Conservation (phyloP, 176 grass and related monocot genomes). For the Eragrostis nindensis region DNA sequence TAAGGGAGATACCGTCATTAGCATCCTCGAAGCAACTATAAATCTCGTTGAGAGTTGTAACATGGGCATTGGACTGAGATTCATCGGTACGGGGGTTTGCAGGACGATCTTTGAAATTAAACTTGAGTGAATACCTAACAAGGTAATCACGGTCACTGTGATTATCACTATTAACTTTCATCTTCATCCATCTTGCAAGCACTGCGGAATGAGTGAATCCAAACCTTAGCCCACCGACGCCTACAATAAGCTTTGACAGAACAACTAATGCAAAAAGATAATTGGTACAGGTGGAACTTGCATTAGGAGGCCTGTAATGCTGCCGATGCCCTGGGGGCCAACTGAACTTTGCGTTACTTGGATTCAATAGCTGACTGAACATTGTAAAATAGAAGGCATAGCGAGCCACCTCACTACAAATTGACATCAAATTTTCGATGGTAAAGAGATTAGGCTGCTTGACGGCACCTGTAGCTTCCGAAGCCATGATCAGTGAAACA, state of each 20-base stretch:
- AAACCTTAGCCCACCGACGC: too few species aligned
- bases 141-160: too few species aligned
- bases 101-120: too few species aligned
- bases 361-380: rapidly evolving
- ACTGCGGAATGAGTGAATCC: too few species aligned
- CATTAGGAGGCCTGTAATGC: background rate
- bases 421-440: background rate
- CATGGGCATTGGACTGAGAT: too few species aligned
- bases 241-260: too few species aligned
- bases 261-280: too few species aligned
- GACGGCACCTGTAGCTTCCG: background rate
- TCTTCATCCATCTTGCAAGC: too few species aligned
- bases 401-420: background rate
- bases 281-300: too few species aligned
- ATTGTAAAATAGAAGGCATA: background rate
- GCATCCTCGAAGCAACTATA: background rate
- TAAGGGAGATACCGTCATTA: too few species aligned
- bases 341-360: background rate
- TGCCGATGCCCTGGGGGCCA: background rate
- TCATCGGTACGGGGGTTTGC: too few species aligned
- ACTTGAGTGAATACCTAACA: background rate
- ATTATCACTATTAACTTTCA: too few species aligned
- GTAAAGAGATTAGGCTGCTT: background rate
- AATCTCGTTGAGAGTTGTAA: background rate
- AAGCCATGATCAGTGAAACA: background rate